Evolutionary conservation across 495 filamentous ascomycete species (phyloP).

Genomic region (Cladorrhinum samala): DNA sequence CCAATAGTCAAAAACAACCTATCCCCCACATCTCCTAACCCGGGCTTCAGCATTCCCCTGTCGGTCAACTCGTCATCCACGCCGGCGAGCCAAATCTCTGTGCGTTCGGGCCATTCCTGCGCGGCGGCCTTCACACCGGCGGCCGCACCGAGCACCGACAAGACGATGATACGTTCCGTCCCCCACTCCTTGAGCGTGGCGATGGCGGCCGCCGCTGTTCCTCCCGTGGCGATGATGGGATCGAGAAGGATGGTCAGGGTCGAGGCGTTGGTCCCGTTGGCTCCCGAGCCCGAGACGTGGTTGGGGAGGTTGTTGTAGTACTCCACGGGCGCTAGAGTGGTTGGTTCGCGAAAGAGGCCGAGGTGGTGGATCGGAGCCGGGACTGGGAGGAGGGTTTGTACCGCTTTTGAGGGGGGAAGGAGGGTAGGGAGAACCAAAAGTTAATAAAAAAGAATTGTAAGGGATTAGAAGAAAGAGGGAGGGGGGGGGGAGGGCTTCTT

Average conservation of each 20-base stretch:
- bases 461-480: slow-evolving; percentile 1
- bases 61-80: slow-evolving; percentile 67
- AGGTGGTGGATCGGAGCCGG: slow-evolving; percentile 87
- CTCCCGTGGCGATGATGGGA: slow-evolving; percentile 90
- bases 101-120: slow-evolving; percentile 63
- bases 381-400: slow-evolving; percentile 74
- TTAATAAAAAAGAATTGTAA: slow-evolving; percentile 2
- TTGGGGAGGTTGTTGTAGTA: slow-evolving; percentile 98
- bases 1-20: slow-evolving; percentile 88
- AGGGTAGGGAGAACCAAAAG: not conserved
- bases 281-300: slow-evolving; percentile 35
- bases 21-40: slow-evolving; percentile 88
- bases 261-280: slow-evolving; percentile 29
- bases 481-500: not conserved
- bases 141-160: slow-evolving; percentile 67
- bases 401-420: slow-evolving; percentile 41
- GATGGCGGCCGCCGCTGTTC: slow-evolving; percentile 83
- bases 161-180: slow-evolving; percentile 67
- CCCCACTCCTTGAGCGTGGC: slow-evolving; percentile 89
- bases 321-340: slow-evolving; percentile 81
- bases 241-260: slow-evolving; percentile 79
- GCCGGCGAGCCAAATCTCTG: slow-evolving; percentile 78
- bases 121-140: slow-evolving; percentile 63
- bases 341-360: slow-evolving; percentile 83
- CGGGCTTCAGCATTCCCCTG: slow-evolving; percentile 85